phyloP scores from a whole-genome alignment of 805 yeast species.

The Suhomyces tanzawaensis region DNA sequence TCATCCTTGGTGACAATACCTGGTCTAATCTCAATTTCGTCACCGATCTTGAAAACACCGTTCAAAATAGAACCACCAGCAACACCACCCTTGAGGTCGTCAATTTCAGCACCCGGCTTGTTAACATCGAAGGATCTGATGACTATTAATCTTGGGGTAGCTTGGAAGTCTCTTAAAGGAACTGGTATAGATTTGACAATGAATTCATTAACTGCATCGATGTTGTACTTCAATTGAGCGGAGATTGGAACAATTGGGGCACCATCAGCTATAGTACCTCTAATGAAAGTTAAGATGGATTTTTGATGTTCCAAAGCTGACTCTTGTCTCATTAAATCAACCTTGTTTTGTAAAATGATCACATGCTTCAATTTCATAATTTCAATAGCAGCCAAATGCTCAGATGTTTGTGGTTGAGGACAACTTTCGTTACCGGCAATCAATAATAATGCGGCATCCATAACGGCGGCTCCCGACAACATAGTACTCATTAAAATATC shows the following conservation, averaged over 20 bases:
- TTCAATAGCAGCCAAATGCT: conserved; percentile 98
- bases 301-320: conserved; percentile 94
- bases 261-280: conserved; percentile 98
- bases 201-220: conserved; percentile 96
- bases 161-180: conserved; percentile 91
- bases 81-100: conserved; percentile 98
- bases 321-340: conserved; percentile 97
- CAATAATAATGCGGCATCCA: conserved; percentile 97
- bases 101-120: conserved; percentile 97
- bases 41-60: conserved; percentile 96
- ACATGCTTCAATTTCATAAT: conserved; percentile 98
- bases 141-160: conserved; percentile 92
- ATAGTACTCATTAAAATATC: conserved; percentile 99
- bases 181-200: conserved; percentile 95
- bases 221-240: conserved; percentile 97
- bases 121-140: conserved; percentile 98
- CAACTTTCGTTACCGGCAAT: conserved; percentile 99
- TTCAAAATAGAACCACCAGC: conserved; percentile 98
- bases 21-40: conserved; percentile 98
- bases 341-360: conserved; percentile 94
- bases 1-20: conserved; percentile 98
- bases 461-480: conserved; percentile 99
- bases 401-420: conserved; percentile 99
- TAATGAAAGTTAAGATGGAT: conserved; percentile 85
- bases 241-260: conserved; percentile 99